phyloP scores from a whole-genome alignment of 345 rosid species.

The Lenwebbia sp. region DNA sequence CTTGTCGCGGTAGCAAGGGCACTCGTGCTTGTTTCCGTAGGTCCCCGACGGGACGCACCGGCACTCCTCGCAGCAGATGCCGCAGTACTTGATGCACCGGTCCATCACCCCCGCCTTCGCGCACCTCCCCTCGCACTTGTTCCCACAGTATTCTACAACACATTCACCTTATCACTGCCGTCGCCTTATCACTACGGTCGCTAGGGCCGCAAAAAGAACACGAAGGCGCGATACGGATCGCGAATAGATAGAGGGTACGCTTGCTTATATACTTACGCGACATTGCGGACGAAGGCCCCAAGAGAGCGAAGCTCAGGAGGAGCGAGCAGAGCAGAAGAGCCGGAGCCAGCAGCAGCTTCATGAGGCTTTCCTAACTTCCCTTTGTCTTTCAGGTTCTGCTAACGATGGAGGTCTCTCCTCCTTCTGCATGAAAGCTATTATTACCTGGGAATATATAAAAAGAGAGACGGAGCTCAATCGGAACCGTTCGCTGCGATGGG shows the following conservation, averaged over 20 bases:
- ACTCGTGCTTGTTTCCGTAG: slow-evolving; percentile 62
- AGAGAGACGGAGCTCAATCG: neutral
- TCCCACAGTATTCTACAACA: slow-evolving; percentile 8
- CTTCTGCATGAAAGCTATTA: neutral
- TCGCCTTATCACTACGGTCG: neutral
- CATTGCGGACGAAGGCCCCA: neutral
- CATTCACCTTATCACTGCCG: neutral
- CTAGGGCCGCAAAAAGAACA: neutral
- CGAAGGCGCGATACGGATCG: too few species aligned
- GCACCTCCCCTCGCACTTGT: slow-evolving; percentile 63
- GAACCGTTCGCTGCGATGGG: neutral
- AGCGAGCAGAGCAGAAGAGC: neutral
- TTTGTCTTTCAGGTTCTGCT: neutral
- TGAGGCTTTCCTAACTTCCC: neutral
- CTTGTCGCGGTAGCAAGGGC: slow-evolving; percentile 65
- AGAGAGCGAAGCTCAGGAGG: neutral
- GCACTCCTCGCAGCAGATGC: slow-evolving; percentile 72
- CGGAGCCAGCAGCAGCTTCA: neutral
- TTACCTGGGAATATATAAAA: neutral
- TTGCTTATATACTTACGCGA: neutral
- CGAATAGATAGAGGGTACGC: neutral
- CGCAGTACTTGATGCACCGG: slow-evolving; percentile 73
- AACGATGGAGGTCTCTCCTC: neutral
- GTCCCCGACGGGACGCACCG: slow-evolving; percentile 89
- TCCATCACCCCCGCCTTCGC: slow-evolving; percentile 52